Evolutionary conservation across 257 asterid species (phyloP).

Genomic region (Solanum ossicruentum): DNA sequence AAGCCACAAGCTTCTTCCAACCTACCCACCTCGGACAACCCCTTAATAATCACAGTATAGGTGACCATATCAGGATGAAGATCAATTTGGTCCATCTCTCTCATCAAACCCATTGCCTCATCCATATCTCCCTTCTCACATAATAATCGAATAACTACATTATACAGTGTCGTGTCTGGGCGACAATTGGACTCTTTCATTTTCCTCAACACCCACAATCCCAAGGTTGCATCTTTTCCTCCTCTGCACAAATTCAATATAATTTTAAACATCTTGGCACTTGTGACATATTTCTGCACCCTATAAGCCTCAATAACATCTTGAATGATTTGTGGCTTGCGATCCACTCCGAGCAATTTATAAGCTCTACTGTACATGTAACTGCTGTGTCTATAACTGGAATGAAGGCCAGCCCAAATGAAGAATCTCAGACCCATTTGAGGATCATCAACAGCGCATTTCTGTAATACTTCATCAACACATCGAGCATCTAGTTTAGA

Average conservation of each 20-base stretch:
- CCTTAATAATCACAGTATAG: constrained; percentile 31
- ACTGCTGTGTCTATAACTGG: too few relatives aligned
- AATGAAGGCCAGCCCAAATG: too few relatives aligned
- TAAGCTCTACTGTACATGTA: constrained; percentile 27
- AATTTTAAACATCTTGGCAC: constrained; percentile 55
- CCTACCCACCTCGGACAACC: constrained; percentile 43
- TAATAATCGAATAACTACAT: too few relatives aligned
- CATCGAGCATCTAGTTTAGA: too few relatives aligned
- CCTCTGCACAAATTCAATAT: constrained; percentile 59
- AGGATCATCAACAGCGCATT: too few relatives aligned
- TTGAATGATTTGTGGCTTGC: constrained; percentile 27
- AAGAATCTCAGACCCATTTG: too few relatives aligned
- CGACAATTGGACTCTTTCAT: constrained; percentile 62
- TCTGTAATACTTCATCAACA: too few relatives aligned
- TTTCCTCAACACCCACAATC: constrained; percentile 57
- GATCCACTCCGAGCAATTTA: constrained; percentile 32
- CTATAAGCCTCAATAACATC: constrained; percentile 51
- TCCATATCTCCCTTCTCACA: too few relatives aligned
- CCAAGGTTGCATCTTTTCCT: constrained; percentile 58
- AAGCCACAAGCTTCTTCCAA: too few relatives aligned
- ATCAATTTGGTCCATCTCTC: constrained; percentile 9
- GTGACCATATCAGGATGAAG: constrained; percentile 63
- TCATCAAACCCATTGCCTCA: too few relatives aligned
- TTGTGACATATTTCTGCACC: constrained; percentile 21
- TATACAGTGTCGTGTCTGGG: constrained; percentile 38